These are phyloP conservation scores for Trichaptum fuscoviolaceum DNA, from an alignment of 768 basidiomycete genomes.

Conservation along the genomic window DNA sequence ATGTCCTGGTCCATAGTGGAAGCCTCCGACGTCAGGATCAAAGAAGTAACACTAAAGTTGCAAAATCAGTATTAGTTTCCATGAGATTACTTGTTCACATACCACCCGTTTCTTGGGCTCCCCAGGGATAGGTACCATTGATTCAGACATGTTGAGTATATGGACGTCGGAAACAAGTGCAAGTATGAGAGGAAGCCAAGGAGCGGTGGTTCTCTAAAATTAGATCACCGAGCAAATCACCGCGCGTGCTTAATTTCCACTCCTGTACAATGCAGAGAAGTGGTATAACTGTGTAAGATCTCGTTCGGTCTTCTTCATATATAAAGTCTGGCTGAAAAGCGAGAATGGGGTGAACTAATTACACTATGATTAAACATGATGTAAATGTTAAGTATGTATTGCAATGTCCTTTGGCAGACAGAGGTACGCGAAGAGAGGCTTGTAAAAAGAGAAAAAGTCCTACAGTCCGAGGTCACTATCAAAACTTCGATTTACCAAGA, in stretches of 20 bases:
- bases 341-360: not conserved
- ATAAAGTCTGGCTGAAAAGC: no score
- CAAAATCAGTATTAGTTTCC: not conserved
- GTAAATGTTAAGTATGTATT: not conserved
- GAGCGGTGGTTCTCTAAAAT: not conserved
- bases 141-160: constrained; percentile 25
- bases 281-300: not conserved
- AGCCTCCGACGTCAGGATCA: constrained; percentile 98
- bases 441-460: not conserved
- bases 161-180: not conserved
- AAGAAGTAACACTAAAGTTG: constrained; percentile 90
- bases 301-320: not conserved
- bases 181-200: not conserved
- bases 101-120: constrained; percentile 89
- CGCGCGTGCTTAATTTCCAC: not conserved
- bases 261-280: no score
- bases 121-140: constrained; percentile 60
- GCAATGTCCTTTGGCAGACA: not conserved
- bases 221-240: not conserved
- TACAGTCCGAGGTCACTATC: not conserved
- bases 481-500: not conserved
- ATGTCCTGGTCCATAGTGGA: constrained; percentile 98
- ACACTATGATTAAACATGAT: not conserved
- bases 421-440: not conserved
- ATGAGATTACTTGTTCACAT: constrained; percentile 27